Percentiles rank a stretch among this genome's conserved stretches.
phyloP scores from a whole-genome alignment of 2,329 filamentous ascomycete species.

The Cercospora sesami region DNA sequence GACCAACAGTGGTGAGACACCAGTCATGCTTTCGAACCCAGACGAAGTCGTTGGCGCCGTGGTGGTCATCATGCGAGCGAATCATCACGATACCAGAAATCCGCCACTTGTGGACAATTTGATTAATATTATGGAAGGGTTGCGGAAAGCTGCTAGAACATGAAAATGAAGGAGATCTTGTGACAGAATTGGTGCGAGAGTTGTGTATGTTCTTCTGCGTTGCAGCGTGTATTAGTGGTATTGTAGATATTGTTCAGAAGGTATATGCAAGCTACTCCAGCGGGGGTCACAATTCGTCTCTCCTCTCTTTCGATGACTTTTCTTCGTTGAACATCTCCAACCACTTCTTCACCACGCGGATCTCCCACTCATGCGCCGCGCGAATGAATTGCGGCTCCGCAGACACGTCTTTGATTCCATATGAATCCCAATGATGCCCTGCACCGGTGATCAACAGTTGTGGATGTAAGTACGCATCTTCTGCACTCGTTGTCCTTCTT shows the following conservation, averaged over 20 bases:
- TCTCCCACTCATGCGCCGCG: slow-evolving; percentile 60
- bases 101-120: slow-evolving; percentile 69
- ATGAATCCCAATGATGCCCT: slow-evolving; percentile 48
- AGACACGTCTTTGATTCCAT: slow-evolving; percentile 56
- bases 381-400: slow-evolving; percentile 59
- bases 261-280: neutral
- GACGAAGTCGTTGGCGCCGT: slow-evolving; percentile 60
- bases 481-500: slow-evolving; percentile 19
- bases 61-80: slow-evolving; percentile 57
- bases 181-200: neutral
- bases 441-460: slow-evolving; percentile 53
- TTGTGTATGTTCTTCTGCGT: neutral
- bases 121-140: slow-evolving; percentile 61
- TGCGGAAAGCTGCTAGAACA: slow-evolving; percentile 44
- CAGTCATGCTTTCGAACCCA: slow-evolving; percentile 54
- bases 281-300: neutral
- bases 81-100: slow-evolving; percentile 47
- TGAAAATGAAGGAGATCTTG: slow-evolving; percentile 11
- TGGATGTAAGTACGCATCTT: slow-evolving; percentile 47
- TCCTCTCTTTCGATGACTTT: slow-evolving; percentile 4
- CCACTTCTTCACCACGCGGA: slow-evolving; percentile 66
- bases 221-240: slow-evolving; percentile 1
- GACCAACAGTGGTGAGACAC: slow-evolving; percentile 26
- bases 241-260: neutral
- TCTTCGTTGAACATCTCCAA: slow-evolving; percentile 43